Percentiles rank a stretch among this genome's conserved stretches.
Evolutionary conservation across 306 rosid genomes (phyloP).

Genomic region (Mimosa pudica): DNA sequence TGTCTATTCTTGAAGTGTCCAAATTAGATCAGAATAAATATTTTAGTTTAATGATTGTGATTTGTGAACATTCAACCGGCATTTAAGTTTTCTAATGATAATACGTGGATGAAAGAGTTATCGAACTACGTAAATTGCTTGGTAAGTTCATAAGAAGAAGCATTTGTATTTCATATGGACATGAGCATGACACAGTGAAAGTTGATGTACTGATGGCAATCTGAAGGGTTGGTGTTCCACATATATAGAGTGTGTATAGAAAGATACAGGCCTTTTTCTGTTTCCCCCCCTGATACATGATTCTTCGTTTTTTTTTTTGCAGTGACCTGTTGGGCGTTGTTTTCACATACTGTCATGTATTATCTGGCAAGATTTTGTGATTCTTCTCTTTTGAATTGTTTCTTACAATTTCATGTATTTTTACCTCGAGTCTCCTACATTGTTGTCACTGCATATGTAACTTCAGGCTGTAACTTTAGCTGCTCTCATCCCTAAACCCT

Average conservation of each 20-base stretch:
- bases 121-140: slow-evolving; percentile 11
- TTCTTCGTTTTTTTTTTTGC: neutral
- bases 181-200: neutral
- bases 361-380: neutral
- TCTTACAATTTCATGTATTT: neutral
- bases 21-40: neutral
- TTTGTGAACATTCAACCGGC: neutral
- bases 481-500: neutral
- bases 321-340: neutral
- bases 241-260: neutral
- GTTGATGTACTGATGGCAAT: neutral
- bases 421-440: neutral
- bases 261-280: neutral
- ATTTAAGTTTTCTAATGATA: neutral
- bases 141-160: neutral
- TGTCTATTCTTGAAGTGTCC: neutral
- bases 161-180: neutral
- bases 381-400: neutral
- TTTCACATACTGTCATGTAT: neutral
- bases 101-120: neutral
- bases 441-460: neutral
- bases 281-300: neutral
- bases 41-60: neutral
- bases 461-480: neutral
- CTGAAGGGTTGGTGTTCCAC: neutral